A percentile compares a stretch with the other conserved stretches of the same genome.
Evolutionary conservation across 2,329 filamentous ascomycete genomes (phyloP).

Genomic region (Fusarium sp.): DNA sequence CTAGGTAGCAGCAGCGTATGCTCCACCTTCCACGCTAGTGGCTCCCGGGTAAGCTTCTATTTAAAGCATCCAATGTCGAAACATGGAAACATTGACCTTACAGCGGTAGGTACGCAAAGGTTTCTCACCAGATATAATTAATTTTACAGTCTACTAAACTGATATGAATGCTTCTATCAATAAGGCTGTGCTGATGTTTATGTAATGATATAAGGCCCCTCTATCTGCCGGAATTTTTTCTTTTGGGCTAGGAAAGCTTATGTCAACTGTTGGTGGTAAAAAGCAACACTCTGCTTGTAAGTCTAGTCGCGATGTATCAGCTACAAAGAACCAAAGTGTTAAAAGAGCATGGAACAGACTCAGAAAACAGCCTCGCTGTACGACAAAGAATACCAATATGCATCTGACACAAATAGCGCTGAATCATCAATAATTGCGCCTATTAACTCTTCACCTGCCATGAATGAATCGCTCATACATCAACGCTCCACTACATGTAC

Average conservation of each 20-base stretch:
- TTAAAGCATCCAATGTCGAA: neutral
- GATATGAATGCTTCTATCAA: no score
- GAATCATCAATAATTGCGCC: neutral
- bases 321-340: neutral
- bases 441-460: neutral
- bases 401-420: neutral
- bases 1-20: neutral
- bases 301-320: neutral
- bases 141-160: no score
- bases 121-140: neutral
- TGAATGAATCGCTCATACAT: neutral
- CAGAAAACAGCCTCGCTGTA: neutral
- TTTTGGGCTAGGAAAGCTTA: no score
- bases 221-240: no score
- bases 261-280: no score
- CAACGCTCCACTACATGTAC: neutral
- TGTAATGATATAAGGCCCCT: no score
- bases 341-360: neutral
- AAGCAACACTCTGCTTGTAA: no score
- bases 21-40: neutral
- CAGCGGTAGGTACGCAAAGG: neutral
- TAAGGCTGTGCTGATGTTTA: no score
- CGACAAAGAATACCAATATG: neutral
- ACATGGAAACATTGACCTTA: neutral
- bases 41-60: conserved; percentile 6